Evolutionary conservation across 2,329 filamentous ascomycete species (phyloP).

Genomic region (Colletotrichum destructivum): DNA sequence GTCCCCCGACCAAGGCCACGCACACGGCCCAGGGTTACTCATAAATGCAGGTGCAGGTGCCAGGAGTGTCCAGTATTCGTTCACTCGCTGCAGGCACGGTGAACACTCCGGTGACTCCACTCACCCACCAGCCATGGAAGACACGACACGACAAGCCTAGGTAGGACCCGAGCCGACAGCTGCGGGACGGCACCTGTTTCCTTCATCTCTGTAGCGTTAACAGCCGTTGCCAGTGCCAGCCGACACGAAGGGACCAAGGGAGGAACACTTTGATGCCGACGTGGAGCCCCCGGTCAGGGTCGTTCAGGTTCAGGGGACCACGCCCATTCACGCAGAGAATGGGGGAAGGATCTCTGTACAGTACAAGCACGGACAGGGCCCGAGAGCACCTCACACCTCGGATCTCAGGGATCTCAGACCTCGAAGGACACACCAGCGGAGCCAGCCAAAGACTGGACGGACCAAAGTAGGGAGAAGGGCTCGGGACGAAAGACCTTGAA

Average conservation of each 20-base stretch:
- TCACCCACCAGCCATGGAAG: slow-evolving; percentile 11
- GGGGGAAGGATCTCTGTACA: slow-evolving; percentile 8
- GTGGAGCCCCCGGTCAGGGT: slow-evolving; percentile 28
- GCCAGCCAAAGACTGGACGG: slow-evolving; percentile 7
- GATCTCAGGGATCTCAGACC: background rate
- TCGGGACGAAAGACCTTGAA: slow-evolving; percentile 1
- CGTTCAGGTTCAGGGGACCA: slow-evolving; percentile 36
- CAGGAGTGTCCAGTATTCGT: too few species aligned
- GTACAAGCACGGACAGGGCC: slow-evolving; percentile 29
- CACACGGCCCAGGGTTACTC: slow-evolving; percentile 14
- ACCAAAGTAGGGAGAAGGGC: background rate
- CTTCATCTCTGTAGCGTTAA: slow-evolving; percentile 2
- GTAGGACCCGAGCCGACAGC: slow-evolving; percentile 28
- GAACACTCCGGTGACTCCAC: slow-evolving; percentile 25
- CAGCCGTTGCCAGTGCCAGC: slow-evolving; percentile 12
- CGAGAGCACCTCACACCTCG: slow-evolving; percentile 13
- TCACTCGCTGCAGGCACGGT: slow-evolving; percentile 13
- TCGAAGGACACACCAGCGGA: background rate
- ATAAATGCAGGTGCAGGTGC: slow-evolving; percentile 8
- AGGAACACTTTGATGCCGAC: slow-evolving; percentile 20
- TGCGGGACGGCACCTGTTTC: background rate
- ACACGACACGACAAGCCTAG: slow-evolving; percentile 32
- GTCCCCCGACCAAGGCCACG: slow-evolving; percentile 31
- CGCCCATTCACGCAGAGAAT: slow-evolving; percentile 21
- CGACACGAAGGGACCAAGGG: slow-evolving; percentile 13